These are phyloP conservation scores for Nowakowskiella sp. DNA, from an alignment of 192 early-diverging fungal species.

Conservation along the genomic window DNA sequence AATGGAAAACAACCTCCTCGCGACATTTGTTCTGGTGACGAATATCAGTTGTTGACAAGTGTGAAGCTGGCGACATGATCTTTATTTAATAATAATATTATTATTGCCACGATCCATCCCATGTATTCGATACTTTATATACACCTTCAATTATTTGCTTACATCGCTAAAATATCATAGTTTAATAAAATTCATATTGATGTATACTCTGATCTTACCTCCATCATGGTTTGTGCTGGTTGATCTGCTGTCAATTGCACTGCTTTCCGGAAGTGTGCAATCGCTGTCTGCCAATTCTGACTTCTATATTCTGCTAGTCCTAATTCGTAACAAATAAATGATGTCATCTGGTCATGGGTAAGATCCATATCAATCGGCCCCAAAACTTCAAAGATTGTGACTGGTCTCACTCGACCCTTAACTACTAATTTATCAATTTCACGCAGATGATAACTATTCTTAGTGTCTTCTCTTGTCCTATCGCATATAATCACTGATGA, in stretches of 20 bases:
- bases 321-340: conserved; percentile 46
- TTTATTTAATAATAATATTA: too few relatives aligned
- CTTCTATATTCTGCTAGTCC: conserved; percentile 37
- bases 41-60: too few relatives aligned
- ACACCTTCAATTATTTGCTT: too few relatives aligned
- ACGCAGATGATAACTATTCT: conserved; percentile 34
- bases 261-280: conserved; percentile 41
- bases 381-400: conserved; percentile 39
- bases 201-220: conserved; percentile 1
- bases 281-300: conserved; percentile 34
- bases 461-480: conserved; percentile 26
- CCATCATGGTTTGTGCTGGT: conserved; percentile 28
- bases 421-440: conserved; percentile 31
- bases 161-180: too few relatives aligned
- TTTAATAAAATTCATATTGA: neutral
- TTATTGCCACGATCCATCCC: too few relatives aligned
- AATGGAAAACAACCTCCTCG: too few relatives aligned
- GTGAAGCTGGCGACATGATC: too few relatives aligned
- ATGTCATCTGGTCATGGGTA: conserved; percentile 24
- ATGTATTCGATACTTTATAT: too few relatives aligned
- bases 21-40: too few relatives aligned
- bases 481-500: conserved; percentile 25
- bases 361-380: conserved; percentile 10
- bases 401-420: neutral
- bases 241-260: conserved; percentile 34